Evolutionary conservation across 2,329 filamentous ascomycete genomes (phyloP).

Genomic region (Aspergillus aculeatinus): DNA sequence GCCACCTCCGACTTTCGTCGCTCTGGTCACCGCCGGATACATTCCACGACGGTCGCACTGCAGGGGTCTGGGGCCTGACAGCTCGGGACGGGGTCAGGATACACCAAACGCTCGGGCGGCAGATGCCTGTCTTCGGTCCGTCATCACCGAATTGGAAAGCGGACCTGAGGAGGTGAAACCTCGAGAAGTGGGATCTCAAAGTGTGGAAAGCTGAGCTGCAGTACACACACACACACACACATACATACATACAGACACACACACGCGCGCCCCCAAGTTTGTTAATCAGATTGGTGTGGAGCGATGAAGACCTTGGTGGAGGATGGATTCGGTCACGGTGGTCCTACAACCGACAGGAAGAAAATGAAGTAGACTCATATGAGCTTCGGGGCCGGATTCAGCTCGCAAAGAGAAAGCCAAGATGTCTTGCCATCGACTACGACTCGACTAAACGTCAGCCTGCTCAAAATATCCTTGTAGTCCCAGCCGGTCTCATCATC

Average conservation of each 20-base stretch:
- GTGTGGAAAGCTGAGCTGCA: background rate
- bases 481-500: background rate
- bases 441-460: background rate
- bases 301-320: background rate
- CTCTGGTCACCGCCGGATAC: conserved; percentile 6
- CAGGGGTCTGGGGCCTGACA: conserved; percentile 1
- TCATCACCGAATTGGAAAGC: background rate
- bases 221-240: too few relatives aligned
- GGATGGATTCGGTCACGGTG: background rate
- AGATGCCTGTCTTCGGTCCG: conserved; percentile 1
- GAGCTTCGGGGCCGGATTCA: background rate
- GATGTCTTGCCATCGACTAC: background rate
- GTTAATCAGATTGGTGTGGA: background rate
- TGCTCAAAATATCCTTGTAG: background rate
- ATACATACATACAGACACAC: too few relatives aligned
- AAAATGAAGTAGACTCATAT: background rate
- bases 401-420: background rate
- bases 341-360: background rate
- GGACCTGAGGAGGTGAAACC: background rate
- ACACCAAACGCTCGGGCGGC: conserved; percentile 6
- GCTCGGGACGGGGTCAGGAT: background rate
- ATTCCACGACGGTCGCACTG: conserved; percentile 7
- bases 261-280: too few relatives aligned
- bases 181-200: background rate
- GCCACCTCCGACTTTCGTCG: background rate